Base-by-base conservation (phyloP, 352 stramenopile genomes). In the Globisporangium orthogonon region DNA sequence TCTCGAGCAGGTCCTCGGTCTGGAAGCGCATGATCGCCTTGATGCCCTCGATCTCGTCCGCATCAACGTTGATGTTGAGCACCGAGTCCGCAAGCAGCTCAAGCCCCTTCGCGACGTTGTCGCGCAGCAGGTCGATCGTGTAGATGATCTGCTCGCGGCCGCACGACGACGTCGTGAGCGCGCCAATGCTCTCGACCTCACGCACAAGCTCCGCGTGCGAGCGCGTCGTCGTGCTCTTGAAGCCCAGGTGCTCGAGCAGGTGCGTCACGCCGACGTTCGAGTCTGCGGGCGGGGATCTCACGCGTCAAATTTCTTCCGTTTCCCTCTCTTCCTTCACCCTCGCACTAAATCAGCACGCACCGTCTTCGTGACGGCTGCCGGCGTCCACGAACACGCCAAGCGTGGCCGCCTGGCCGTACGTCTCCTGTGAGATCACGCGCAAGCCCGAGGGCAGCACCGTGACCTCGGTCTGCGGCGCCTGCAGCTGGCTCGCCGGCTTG, bases 91-190 rank as follows among this genome's bases (percentile, higher is more conserved):
- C 81, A 17, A 99, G 72, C 54, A 99, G 71, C 59, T 95, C 78
- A 49, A 98, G 76, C 0, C 89, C 95, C 44, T 83, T 73, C 43
- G 89, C 76, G 7, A 98, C 83, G 63, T 98, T 98, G 62, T 98
- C 94, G 44, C 96, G 85, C 45, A 99, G 71, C 47, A 98, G 71
- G 70, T 99, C 96, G 59, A 98, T 88, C 61, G 91, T 98, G 73
- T 98, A 98, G 49, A 98, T 91, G 61, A 98, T 97, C 76, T 99
- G 94, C 67, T 99, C 96, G 49, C 96, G 79, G 37, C 83, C 88
- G 31, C 81, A 88, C 18, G 91, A 96, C 44, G 93, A 91, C 52
- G 95, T 97, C 13, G 84, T 91, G 50, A 94, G 87, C 33, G 79
- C 94, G 45, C 96, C 95, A 56, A 98, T 95, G 47, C 91, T 79